Evolutionary conservation across 768 basidiomycete species (phyloP).

Genomic region (Lepiota subincarnata): DNA sequence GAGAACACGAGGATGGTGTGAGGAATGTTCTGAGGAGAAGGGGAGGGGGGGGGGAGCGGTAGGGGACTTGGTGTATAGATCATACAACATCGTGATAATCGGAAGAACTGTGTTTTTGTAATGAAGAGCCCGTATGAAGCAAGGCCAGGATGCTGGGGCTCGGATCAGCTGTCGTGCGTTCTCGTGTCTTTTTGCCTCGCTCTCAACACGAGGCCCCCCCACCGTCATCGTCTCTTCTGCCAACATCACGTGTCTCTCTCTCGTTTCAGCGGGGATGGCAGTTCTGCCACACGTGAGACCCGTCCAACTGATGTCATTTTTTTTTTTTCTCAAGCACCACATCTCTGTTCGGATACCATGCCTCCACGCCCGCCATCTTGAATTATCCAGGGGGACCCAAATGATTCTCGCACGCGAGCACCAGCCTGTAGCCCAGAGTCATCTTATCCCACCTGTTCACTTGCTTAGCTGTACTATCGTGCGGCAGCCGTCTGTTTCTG

Average conservation of each 20-base stretch:
- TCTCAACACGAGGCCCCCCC: conserved; percentile 38
- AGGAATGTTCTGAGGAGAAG: background rate
- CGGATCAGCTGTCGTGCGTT: conserved; percentile 29
- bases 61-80: conserved; percentile 7
- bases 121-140: conserved; percentile 22
- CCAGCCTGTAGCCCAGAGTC: background rate
- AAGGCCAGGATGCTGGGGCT: conserved; percentile 17
- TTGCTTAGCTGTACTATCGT: conserved; percentile 8
- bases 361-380: too few relatives aligned
- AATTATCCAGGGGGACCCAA: too few relatives aligned
- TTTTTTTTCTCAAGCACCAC: too few relatives aligned
- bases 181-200: conserved; percentile 36
- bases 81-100: conserved; percentile 26
- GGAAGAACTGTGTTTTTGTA: conserved; percentile 21
- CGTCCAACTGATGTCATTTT: too few relatives aligned
- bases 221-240: conserved; percentile 9
- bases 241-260: conserved; percentile 13
- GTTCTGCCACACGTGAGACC: conserved; percentile 17
- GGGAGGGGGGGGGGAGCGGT: background rate
- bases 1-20: background rate
- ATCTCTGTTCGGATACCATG: too few relatives aligned
- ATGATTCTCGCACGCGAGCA: background rate
- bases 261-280: background rate
- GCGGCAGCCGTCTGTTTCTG: too few relatives aligned
- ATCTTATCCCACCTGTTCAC: conserved; percentile 14